These are phyloP conservation scores for Grigorovia jiainica DNA, from an alignment of 805 yeast species.

Conservation along the genomic window DNA sequence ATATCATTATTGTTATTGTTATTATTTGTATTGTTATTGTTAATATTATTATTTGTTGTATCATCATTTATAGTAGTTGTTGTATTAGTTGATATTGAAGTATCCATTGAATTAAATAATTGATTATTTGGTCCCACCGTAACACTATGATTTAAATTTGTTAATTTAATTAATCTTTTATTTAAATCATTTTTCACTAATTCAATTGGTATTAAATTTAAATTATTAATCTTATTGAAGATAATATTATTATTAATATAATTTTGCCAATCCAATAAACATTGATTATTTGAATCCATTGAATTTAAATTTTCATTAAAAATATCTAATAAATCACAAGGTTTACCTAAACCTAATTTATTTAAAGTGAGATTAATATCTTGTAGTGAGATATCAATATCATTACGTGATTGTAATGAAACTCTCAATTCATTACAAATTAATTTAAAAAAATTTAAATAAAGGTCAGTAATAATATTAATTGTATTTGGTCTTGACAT, in stretches of 20 bases:
- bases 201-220: slow-evolving; percentile 28
- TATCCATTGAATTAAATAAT: not conserved
- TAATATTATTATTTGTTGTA: not conserved
- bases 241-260: slow-evolving; percentile 43
- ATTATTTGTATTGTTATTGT: not conserved
- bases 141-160: not conserved
- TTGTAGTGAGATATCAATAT: slow-evolving; percentile 36
- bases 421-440: slow-evolving; percentile 45
- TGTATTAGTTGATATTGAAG: not conserved
- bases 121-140: slow-evolving; percentile 2
- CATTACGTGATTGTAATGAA: slow-evolving; percentile 26
- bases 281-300: slow-evolving; percentile 39
- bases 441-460: slow-evolving; percentile 51
- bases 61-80: not conserved
- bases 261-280: slow-evolving; percentile 37
- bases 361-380: slow-evolving; percentile 68
- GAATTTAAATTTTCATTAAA: slow-evolving; percentile 38
- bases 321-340: slow-evolving; percentile 45
- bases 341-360: slow-evolving; percentile 52
- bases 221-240: slow-evolving; percentile 35
- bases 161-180: not conserved
- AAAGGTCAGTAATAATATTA: slow-evolving; percentile 70
- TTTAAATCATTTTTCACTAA: slow-evolving; percentile 1
- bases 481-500: slow-evolving; percentile 61
- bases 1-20: slow-evolving; percentile 21